Conservation (phyloP, 768 basidiomycete species). For the Clavaria fumosa region DNA sequence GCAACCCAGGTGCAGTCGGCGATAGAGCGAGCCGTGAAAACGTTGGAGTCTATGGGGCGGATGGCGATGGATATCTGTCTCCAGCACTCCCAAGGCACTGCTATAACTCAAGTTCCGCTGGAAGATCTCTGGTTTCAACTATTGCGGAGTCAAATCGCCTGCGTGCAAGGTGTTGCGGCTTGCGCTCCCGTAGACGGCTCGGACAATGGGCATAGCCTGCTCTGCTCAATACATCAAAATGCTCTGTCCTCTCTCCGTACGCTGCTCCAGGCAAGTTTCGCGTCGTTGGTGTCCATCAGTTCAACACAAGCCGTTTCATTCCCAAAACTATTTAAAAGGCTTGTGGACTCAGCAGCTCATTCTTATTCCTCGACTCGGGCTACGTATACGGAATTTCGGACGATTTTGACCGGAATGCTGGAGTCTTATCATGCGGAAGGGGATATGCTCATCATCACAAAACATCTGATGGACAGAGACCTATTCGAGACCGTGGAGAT, state of each 20-base stretch:
- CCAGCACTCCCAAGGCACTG: slow-evolving; percentile 36
- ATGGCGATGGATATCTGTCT: slow-evolving; percentile 58
- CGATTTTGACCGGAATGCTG: slow-evolving; percentile 87
- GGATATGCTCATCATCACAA: slow-evolving; percentile 77
- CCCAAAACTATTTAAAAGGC: slow-evolving; percentile 80
- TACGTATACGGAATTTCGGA: slow-evolving; percentile 81
- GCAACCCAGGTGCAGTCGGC: slow-evolving; percentile 9
- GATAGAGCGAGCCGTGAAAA: slow-evolving; percentile 25
- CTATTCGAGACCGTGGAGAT: slow-evolving; percentile 59
- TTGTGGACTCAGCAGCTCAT: slow-evolving; percentile 58
- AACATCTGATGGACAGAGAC: slow-evolving; percentile 67
- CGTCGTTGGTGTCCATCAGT: slow-evolving; percentile 69
- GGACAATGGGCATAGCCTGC: slow-evolving; percentile 11
- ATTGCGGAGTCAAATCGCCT: slow-evolving; percentile 65
- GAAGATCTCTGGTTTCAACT: slow-evolving; percentile 89
- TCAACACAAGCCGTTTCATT: slow-evolving; percentile 74
- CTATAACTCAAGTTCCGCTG: slow-evolving; percentile 27
- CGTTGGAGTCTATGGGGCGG: slow-evolving; percentile 41
- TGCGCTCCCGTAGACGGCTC: slow-evolving; percentile 15
- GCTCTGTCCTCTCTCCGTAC: slow-evolving; percentile 43
- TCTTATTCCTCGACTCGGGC: slow-evolving; percentile 36
- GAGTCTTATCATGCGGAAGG: slow-evolving; percentile 88
- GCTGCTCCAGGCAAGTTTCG: slow-evolving; percentile 74
- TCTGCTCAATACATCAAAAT: slow-evolving; percentile 13
- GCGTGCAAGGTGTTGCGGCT: slow-evolving; percentile 54